phyloP scores from a whole-genome alignment of 1,284 basidiomycete species.

The Leccinum subrobustum region DNA sequence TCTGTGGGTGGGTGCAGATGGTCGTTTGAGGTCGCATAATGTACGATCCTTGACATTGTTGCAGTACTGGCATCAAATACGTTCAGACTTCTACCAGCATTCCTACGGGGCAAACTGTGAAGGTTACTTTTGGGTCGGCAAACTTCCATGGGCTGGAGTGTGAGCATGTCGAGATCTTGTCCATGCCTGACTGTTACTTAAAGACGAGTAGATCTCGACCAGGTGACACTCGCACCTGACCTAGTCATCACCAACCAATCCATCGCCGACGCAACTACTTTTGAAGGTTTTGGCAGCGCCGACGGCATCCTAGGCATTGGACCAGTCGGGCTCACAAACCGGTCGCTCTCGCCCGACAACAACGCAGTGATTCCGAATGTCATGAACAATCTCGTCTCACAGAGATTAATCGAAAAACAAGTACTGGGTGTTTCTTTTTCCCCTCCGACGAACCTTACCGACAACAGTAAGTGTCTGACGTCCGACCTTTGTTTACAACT shows the following conservation, averaged over 20 bases:
- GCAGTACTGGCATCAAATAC: not conserved
- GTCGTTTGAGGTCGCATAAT: not conserved
- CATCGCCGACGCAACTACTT: conserved; percentile 23
- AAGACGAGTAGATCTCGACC: conserved; percentile 7
- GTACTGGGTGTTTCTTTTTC: conserved; percentile 28
- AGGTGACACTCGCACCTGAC: conserved; percentile 16
- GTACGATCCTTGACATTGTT: not conserved
- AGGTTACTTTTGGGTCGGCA: not conserved
- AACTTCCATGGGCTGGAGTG: not conserved
- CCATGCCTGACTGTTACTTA: no score
- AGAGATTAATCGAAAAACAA: conserved; percentile 14
- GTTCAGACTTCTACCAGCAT: not conserved
- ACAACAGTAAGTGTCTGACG: conserved; percentile 18
- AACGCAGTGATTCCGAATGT: conserved; percentile 23
- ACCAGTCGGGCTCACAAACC: conserved; percentile 22
- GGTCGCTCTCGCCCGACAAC: conserved; percentile 2
- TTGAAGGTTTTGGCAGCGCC: conserved; percentile 7
- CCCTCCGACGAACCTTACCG: conserved; percentile 12
- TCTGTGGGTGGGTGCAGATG: conserved; percentile 26
- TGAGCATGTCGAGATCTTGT: not conserved
- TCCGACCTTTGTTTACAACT: not conserved
- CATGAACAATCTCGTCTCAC: conserved; percentile 26
- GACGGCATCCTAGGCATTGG: conserved; percentile 30
- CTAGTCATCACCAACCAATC: conserved; percentile 27
- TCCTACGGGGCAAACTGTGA: not conserved